Evolutionary conservation across 345 rosid species (phyloP).

Genomic region (Linum trigynum): DNA sequence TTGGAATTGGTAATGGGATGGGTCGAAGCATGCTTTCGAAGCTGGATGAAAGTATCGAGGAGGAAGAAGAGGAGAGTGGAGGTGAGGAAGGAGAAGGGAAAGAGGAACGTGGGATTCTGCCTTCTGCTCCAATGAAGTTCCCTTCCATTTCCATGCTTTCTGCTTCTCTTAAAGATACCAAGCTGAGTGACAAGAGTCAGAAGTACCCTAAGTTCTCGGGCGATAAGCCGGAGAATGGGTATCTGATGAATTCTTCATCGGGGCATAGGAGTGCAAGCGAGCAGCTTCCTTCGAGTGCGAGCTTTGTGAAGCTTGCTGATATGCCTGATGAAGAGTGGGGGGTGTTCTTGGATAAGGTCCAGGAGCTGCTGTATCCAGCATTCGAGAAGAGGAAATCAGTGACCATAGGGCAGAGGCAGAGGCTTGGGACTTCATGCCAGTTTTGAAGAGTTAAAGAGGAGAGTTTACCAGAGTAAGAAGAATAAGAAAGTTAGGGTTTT

Average conservation of each 20-base stretch:
- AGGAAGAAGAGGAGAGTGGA: conserved; percentile 46
- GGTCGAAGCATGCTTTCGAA: conserved; percentile 53
- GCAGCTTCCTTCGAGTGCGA: conserved; percentile 64
- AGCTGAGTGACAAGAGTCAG: conserved; percentile 41
- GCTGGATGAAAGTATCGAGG: conserved; percentile 68
- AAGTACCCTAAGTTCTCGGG: conserved; percentile 34
- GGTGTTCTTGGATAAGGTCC: conserved; percentile 57
- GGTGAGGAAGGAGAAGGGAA: conserved; percentile 31
- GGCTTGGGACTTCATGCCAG: conserved; percentile 99
- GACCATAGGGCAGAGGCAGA: conserved; percentile 59
- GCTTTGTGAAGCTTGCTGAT: conserved; percentile 81
- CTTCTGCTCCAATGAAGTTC: conserved; percentile 22
- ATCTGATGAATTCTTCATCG: conserved; percentile 41
- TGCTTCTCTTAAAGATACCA: conserved; percentile 53
- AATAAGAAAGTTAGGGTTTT: too few relatives aligned
- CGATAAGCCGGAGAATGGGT: conserved; percentile 42
- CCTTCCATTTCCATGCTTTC: conserved; percentile 62
- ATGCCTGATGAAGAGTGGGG: conserved; percentile 22
- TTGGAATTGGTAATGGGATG: conserved; percentile 38
- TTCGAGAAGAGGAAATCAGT: conserved; percentile 59
- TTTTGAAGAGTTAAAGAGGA: conserved; percentile 39
- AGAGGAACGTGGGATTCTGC: conserved; percentile 20
- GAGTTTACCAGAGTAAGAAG: not conserved
- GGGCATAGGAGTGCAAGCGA: conserved; percentile 89
- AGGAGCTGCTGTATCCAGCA: conserved; percentile 59